phyloP scores from a whole-genome alignment of 441 rosid genomes.

The Erysimum pusillum region DNA sequence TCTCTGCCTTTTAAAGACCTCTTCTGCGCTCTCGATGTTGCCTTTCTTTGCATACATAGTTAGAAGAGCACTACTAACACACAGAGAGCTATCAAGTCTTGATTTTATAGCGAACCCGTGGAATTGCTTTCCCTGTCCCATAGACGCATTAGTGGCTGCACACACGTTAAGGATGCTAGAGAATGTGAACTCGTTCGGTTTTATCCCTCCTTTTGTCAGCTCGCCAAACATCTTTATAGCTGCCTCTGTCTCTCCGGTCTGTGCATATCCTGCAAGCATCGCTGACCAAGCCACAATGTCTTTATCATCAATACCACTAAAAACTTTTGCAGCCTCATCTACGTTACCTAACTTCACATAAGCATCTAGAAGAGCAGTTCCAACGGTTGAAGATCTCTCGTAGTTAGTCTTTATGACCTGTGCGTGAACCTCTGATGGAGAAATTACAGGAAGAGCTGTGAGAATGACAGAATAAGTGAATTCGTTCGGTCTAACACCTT shows the following conservation, averaged over 20 bases:
- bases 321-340: slow-evolving; percentile 56
- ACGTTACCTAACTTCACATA: slow-evolving; percentile 60
- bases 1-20: slow-evolving; percentile 60
- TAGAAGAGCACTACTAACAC: slow-evolving; percentile 69
- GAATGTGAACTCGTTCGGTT: slow-evolving; percentile 69
- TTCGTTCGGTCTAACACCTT: slow-evolving; percentile 62
- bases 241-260: slow-evolving; percentile 60
- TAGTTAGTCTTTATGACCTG: slow-evolving; percentile 64
- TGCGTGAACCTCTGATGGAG: slow-evolving; percentile 64
- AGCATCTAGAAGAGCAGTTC: slow-evolving; percentile 71
- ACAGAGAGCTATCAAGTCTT: slow-evolving; percentile 49
- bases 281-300: slow-evolving; percentile 82
- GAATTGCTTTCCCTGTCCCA: slow-evolving; percentile 71
- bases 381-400: slow-evolving; percentile 58
- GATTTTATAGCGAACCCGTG: slow-evolving; percentile 64
- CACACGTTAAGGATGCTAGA: slow-evolving; percentile 71
- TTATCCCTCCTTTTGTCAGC: slow-evolving; percentile 52
- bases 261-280: slow-evolving; percentile 68
- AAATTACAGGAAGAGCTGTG: slow-evolving; percentile 61
- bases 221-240: slow-evolving; percentile 52
- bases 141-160: slow-evolving; percentile 58
- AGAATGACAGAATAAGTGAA: slow-evolving; percentile 69
- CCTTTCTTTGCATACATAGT: slow-evolving; percentile 80
- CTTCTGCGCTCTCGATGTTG: slow-evolving; percentile 58
- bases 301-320: slow-evolving; percentile 54